Evolutionary conservation across 306 rosid genomes (phyloP), one percentile per base, ranked within the genome.

Genomic region (Fagus sylvatica): DNA sequence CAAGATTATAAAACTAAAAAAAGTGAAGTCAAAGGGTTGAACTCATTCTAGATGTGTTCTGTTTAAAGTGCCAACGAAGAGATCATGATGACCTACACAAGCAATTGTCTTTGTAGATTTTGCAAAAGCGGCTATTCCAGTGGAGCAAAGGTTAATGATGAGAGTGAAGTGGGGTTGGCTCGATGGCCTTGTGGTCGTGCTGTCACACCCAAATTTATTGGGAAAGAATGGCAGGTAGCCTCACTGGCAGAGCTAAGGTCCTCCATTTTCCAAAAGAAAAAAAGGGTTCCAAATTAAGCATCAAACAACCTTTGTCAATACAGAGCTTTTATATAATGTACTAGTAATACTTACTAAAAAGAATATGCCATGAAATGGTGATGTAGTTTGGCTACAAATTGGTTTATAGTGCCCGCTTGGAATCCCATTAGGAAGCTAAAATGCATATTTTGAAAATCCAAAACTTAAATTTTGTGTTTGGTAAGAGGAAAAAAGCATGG

Each of bases 191-290:
- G 46, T 61, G 51, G 74, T 55, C 32, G 57, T 81, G 87, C 81
- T 77, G 74, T 53, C 81, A 83, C 87, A 59, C 93, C 69, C 74
- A 48, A 70, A 68, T 72, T 74, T 87, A 86, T 76, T 84, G 78
- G 71, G 37, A 70, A 72, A 80, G 60, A 68, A 53, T 51, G 75
- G 65, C 12, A 5, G 19, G 69, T 70, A 66, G 78, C 65, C 62
- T 76, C 16, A 80, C 78, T 16, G 82, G 66, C 75, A 33, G 15
- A 19, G n/a, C n/a, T n/a, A n/a, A n/a, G n/a, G n/a, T n/a, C n/a
- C n/a, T n/a, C n/a, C n/a, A n/a, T n/a, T n/a, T n/a, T n/a, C n/a
- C n/a, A n/a, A n/a, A n/a, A n/a, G n/a, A n/a, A n/a, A n/a, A n/a
- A n/a, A n/a, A n/a, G n/a, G n/a, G n/a, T n/a, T n/a, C n/a, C n/a